Percentiles rank a stretch among this genome's conserved stretches.
Evolutionary conservation across 352 stramenopile genomes (phyloP).

Genomic region (Phytophthora cactorum): DNA sequence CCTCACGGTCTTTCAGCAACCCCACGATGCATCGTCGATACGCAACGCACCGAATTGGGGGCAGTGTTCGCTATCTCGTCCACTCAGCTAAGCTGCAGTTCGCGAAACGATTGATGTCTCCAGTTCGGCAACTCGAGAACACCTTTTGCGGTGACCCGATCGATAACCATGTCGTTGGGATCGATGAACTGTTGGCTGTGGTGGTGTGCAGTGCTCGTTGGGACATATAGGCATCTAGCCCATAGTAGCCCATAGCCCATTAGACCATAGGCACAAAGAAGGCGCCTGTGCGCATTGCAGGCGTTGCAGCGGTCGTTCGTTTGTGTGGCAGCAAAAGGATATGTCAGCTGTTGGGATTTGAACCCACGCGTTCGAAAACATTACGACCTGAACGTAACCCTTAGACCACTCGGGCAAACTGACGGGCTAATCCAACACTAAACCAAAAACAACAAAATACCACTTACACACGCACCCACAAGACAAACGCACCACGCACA

Average conservation of each 20-base stretch:
- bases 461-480: background rate
- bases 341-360: constrained; percentile 2
- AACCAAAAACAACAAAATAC: constrained; percentile 1
- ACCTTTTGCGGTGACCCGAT: no score
- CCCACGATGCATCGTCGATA: no score
- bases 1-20: no score
- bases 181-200: background rate
- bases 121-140: no score
- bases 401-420: constrained; percentile 2
- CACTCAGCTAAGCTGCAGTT: no score
- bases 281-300: background rate
- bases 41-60: no score
- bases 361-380: constrained; percentile 1
- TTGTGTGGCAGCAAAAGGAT: background rate
- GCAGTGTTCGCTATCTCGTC: no score
- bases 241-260: no score
- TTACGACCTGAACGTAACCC: background rate
- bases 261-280: no score
- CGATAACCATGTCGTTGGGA: no score
- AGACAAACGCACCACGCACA: no score
- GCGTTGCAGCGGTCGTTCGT: background rate
- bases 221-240: background rate
- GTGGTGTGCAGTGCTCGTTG: background rate
- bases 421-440: background rate
- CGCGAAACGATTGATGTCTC: no score